Evolutionary conservation across 192 early-diverging fungal species (phyloP).

Genomic region (Coemansia sp.): DNA sequence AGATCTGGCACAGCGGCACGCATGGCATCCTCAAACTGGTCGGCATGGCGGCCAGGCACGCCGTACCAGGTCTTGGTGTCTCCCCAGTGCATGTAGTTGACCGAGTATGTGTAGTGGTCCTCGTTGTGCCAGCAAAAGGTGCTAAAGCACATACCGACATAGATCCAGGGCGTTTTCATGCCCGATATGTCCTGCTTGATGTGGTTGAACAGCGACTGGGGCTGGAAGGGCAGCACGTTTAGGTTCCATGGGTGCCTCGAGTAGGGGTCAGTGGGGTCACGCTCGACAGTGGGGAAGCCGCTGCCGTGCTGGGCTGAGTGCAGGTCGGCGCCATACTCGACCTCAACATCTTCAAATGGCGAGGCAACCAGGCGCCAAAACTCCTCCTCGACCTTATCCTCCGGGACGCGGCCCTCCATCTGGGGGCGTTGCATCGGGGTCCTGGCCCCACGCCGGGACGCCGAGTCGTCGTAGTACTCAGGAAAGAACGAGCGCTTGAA

Average conservation of each 20-base stretch:
- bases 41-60: constrained; percentile 76
- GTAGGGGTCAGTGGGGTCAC: constrained; percentile 64
- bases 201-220: constrained; percentile 79
- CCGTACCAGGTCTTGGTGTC: constrained; percentile 99
- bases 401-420: constrained; percentile 54
- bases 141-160: constrained; percentile 92
- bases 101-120: constrained; percentile 94
- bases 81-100: constrained; percentile 96
- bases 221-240: constrained; percentile 77
- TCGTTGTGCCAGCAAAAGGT: constrained; percentile 99
- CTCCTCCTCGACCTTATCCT: constrained; percentile 81
- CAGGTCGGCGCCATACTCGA: constrained; percentile 96
- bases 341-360: constrained; percentile 83
- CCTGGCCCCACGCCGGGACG: not conserved
- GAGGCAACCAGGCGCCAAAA: constrained; percentile 92
- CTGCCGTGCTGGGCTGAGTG: constrained; percentile 90
- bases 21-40: constrained; percentile 83
- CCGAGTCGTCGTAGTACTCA: constrained; percentile 42
- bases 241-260: constrained; percentile 81
- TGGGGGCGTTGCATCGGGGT: constrained; percentile 1
- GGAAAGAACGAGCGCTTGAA: constrained; percentile 81
- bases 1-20: constrained; percentile 75
- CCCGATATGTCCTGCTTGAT: constrained; percentile 93
- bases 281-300: constrained; percentile 77
- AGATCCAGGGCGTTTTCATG: constrained; percentile 97